A percentile compares a stretch with the other conserved stretches of the same genome.
phyloP scores from a whole-genome alignment of 176 grass and related monocot genomes.

The Oryza coarctata region DNA sequence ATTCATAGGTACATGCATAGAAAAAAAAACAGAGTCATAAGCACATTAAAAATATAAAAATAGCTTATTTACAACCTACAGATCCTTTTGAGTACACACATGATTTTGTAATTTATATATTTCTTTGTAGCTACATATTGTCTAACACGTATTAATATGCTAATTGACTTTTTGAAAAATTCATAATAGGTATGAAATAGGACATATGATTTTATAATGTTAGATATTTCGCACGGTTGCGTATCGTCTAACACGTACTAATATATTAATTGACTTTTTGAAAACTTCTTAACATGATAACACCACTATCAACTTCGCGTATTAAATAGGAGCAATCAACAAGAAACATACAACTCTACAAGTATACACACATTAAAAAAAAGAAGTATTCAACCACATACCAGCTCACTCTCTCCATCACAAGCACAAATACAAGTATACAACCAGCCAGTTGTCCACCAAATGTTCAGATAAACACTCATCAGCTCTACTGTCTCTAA shows the following conservation, averaged over 20 bases:
- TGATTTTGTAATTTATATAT: neutral
- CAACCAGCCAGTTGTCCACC: neutral
- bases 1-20: neutral
- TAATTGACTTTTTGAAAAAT: too few relatives aligned
- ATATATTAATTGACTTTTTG: neutral
- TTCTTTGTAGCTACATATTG: neutral
- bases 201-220: too few relatives aligned
- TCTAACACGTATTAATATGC: too few relatives aligned
- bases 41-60: neutral
- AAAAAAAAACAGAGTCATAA: neutral
- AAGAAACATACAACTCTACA: too few relatives aligned
- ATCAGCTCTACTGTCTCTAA: neutral
- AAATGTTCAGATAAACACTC: neutral
- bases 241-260: neutral
- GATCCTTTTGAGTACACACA: neutral
- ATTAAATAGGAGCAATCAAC: neutral
- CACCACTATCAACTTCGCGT: neutral
- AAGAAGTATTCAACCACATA: conserved; percentile 7
- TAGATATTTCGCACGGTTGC: neutral
- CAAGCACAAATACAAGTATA: neutral
- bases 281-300: neutral
- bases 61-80: neutral
- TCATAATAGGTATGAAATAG: too few relatives aligned
- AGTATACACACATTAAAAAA: too few relatives aligned
- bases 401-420: conserved; percentile 1